Evolutionary conservation across 2,329 filamentous ascomycete genomes (phyloP).

Genomic region (Alternaria atra): DNA sequence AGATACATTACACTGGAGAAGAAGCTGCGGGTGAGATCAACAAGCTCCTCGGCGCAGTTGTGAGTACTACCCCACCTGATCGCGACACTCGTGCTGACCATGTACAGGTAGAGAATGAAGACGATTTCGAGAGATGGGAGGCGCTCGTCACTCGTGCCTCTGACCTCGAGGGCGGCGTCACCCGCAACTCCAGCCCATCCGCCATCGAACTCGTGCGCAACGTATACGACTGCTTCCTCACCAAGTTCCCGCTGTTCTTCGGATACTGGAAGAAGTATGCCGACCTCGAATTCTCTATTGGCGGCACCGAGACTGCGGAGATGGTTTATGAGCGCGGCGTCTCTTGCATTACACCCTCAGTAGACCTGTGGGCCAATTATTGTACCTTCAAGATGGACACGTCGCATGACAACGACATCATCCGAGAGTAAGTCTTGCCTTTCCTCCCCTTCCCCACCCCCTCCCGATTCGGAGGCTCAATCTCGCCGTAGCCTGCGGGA

Average conservation of each 20-base stretch:
- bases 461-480: conserved; percentile 39
- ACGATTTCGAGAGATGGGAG: conserved; percentile 96
- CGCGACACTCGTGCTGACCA: conserved; percentile 19
- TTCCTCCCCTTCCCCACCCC: conserved; percentile 29
- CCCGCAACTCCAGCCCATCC: conserved; percentile 94
- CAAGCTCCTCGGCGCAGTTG: conserved; percentile 79
- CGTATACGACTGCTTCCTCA: conserved; percentile 90
- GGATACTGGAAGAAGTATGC: conserved; percentile 99
- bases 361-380: conserved; percentile 97
- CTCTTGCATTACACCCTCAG: conserved; percentile 89
- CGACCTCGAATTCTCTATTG: conserved; percentile 95
- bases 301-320: conserved; percentile 94
- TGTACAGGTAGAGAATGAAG: conserved; percentile 71
- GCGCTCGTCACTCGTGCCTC: conserved; percentile 86
- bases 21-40: conserved; percentile 68
- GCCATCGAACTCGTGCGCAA: conserved; percentile 87
- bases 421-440: conserved; percentile 93
- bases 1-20: conserved; percentile 45
- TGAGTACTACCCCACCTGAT: conserved; percentile 58
- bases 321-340: conserved; percentile 98
- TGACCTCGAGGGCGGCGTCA: conserved; percentile 87
- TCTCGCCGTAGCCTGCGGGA: conserved; percentile 38
- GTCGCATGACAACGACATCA: conserved; percentile 90
- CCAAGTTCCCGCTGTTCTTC: conserved; percentile 94
- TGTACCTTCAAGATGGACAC: conserved; percentile 98